Conservation (phyloP, 2,329 filamentous ascomycete species). For the Cladophialophora psammophila region DNA sequence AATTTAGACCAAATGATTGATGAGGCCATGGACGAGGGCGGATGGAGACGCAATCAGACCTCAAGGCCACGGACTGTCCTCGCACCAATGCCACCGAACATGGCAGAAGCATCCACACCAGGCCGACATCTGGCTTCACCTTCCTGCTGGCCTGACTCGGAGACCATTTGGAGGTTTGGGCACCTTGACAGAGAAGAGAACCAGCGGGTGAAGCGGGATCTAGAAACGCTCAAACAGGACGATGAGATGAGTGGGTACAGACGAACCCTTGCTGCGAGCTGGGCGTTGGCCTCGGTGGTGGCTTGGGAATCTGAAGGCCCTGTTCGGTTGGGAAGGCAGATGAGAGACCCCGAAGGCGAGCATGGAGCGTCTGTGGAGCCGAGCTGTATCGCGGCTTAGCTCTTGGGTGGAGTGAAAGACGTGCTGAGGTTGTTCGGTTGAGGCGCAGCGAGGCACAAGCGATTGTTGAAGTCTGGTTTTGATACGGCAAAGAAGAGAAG, state of each 20-base stretch:
- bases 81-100: background rate
- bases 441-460: background rate
- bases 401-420: background rate
- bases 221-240: background rate
- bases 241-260: background rate
- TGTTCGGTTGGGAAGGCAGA: background rate
- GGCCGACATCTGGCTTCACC: background rate
- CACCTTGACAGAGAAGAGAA: background rate
- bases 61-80: background rate
- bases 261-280: background rate
- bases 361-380: background rate
- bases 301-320: background rate
- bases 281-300: background rate
- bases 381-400: background rate
- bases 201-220: background rate
- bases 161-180: background rate
- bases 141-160: background rate
- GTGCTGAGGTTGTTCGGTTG: background rate
- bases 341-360: background rate
- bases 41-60: background rate
- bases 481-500: background rate
- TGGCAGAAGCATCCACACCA: background rate
- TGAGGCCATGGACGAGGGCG: background rate
- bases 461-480: background rate
- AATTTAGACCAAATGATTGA: background rate